Evolutionary conservation across 805 yeast genomes (phyloP), one percentile per base, ranked within the genome.

Genomic region (Kazachstania viticola): DNA sequence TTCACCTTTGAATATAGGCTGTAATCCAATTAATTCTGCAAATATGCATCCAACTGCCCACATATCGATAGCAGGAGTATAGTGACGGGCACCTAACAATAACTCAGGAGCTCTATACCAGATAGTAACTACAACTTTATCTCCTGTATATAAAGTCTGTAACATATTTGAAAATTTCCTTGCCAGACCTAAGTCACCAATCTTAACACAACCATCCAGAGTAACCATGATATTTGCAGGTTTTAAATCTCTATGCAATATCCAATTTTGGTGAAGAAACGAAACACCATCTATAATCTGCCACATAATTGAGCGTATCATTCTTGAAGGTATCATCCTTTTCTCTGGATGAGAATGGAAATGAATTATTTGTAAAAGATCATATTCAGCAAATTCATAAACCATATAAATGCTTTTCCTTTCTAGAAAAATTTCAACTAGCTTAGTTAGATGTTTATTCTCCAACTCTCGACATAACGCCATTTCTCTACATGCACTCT

Each of bases 171-270:
- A 79, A 59, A 85, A 87, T 46, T 80, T 73, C 37, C 97, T 66
- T 0, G 95, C 95, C 22, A 87, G 62, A 1, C 97, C 97, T 44
- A 87, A 65, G 60, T 88, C 98, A 15, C 97, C 98, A 38, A 88
- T 87, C 55, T 91, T 91, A 14, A 88, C 91, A n/a, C 75, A 73
- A 0, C 98, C 98, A 36, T 71, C 73, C 7, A 76, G 68, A 0
- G 95, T 75, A 0, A 88, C 94, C 97, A 88, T 91, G 42, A 91
- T 88, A 58, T 88, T 88, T 2, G 98, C 98, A 1, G 99, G 99
- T 49, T 91, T 91, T 41, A 91, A 66, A 58, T 91, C 99, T 39
- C 99, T 67, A 57, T 91, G 99, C 31, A 91, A 62, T 3, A 91
- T 76, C 97, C 98, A 91, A 56, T 91, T 88, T 54, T 85, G 88